Conservation (phyloP, 352 stramenopile genomes). For the Pythium aquatile region DNA sequence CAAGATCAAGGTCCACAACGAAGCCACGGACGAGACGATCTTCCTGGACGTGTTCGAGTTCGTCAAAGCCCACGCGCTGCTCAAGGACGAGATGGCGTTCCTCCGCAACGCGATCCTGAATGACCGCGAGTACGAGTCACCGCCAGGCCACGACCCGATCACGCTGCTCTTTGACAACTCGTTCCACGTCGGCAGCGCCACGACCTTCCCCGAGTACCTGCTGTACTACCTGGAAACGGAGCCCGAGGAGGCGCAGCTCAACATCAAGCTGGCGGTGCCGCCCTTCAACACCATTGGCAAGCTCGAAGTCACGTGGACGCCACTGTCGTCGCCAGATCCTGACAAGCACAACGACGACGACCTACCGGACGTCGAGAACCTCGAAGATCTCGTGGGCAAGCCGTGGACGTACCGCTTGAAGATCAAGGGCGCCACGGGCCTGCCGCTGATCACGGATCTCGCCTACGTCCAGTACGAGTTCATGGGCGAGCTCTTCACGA, state of each 20-base stretch:
- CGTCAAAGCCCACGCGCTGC: slow-evolving; percentile 78
- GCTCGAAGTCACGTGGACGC: slow-evolving; percentile 88
- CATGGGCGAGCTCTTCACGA: slow-evolving; percentile 90
- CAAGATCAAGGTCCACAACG: slow-evolving; percentile 91
- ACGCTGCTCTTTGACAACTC: slow-evolving; percentile 92
- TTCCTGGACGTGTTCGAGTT: slow-evolving; percentile 94
- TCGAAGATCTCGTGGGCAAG: slow-evolving; percentile 82
- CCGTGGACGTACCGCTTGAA: slow-evolving; percentile 89
- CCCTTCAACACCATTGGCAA: slow-evolving; percentile 94
- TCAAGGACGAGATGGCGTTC: slow-evolving; percentile 88
- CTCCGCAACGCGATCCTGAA: slow-evolving; percentile 91
- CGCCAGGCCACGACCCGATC: slow-evolving; percentile 86
- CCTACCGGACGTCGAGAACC: slow-evolving; percentile 68
- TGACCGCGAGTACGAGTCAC: slow-evolving; percentile 84
- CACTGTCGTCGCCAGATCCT: slow-evolving; percentile 70
- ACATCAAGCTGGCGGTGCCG: slow-evolving; percentile 89
- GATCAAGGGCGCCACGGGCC: slow-evolving; percentile 77
- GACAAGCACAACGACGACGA: slow-evolving; percentile 70
- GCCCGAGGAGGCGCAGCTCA: slow-evolving; percentile 84
- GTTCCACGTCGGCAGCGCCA: slow-evolving; percentile 90
- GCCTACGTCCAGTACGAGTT: slow-evolving; percentile 94
- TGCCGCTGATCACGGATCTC: slow-evolving; percentile 88
- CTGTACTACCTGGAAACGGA: slow-evolving; percentile 93
- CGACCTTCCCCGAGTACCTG: slow-evolving; percentile 92
- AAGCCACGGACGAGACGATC: slow-evolving; percentile 85